Conservation (phyloP, 1,139 yeast species). For the Hemisphaericaspora xylanilytica region DNA sequence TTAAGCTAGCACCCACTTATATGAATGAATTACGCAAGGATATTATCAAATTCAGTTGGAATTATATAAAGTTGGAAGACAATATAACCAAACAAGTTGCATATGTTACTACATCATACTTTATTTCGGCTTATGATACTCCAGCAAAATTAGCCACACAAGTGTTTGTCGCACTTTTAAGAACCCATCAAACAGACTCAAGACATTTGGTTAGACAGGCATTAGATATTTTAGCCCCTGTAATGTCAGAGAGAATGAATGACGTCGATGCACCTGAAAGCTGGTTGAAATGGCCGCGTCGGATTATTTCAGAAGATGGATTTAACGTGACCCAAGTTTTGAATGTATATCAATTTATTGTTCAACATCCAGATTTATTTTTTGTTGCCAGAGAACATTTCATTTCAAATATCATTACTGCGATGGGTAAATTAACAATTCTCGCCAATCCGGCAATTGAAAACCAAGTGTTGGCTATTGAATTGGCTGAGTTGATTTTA, state of each 20-base stretch:
- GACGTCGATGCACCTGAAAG: constrained; percentile 56
- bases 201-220: constrained; percentile 84
- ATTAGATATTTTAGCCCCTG: constrained; percentile 85
- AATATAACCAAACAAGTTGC: constrained; percentile 90
- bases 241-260: constrained; percentile 67
- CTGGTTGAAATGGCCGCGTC: constrained; percentile 96
- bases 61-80: constrained; percentile 85
- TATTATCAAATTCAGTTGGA: constrained; percentile 93
- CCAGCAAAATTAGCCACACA: constrained; percentile 88
- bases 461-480: constrained; percentile 82
- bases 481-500: constrained; percentile 78
- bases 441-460: constrained; percentile 79
- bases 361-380: constrained; percentile 80
- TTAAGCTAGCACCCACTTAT: constrained; percentile 63
- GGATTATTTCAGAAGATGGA: constrained; percentile 89
- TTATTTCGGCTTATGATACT: constrained; percentile 85
- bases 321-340: constrained; percentile 78
- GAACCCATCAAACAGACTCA: constrained; percentile 86
- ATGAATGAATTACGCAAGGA: constrained; percentile 75
- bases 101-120: constrained; percentile 81
- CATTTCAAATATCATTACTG: constrained; percentile 84
- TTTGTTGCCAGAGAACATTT: constrained; percentile 87
- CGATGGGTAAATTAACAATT: constrained; percentile 89
- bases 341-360: constrained; percentile 86
- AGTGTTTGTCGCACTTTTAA: constrained; percentile 83